phyloP scores from a whole-genome alignment of 2,329 filamentous ascomycete species.

The Talaromyces albobiverticillius region DNA sequence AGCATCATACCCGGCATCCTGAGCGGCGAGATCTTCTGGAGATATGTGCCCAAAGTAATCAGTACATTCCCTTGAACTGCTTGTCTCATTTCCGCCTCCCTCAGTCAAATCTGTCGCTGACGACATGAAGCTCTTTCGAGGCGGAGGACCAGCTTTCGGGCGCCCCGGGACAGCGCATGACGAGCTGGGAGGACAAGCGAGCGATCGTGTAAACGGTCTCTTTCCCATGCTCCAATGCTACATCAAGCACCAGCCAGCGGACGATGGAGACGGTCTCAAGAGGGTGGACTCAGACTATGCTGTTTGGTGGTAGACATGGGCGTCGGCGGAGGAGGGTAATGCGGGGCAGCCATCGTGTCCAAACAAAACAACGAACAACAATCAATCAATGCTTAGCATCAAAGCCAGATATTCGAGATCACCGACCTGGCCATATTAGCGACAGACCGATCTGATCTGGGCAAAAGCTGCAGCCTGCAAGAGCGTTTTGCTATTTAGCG shows the following conservation, averaged over 20 bases:
- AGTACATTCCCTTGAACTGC: neutral
- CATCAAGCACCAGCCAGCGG: neutral
- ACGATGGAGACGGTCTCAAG: neutral
- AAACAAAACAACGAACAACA: neutral
- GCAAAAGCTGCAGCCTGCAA: neutral
- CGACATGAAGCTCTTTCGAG: constrained; percentile 3
- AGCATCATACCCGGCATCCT: constrained; percentile 30
- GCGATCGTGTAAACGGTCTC: constrained; percentile 7
- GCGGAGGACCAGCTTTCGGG: constrained; percentile 11
- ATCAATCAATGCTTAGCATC: too few relatives aligned
- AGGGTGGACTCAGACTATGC: neutral
- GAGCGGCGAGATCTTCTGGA: constrained; percentile 24
- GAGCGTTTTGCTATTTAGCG: constrained; percentile 1
- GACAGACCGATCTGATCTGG: neutral
- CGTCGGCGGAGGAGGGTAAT: constrained; percentile 9
- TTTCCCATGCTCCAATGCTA: constrained; percentile 12
- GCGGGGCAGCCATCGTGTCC: constrained; percentile 14
- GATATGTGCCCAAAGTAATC: constrained; percentile 18
- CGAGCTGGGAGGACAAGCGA: constrained; percentile 4
- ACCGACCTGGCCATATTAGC: neutral
- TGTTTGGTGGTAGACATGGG: neutral
- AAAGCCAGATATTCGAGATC: neutral
- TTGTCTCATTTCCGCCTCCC: neutral
- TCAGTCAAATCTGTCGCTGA: constrained; percentile 3
- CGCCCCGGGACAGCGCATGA: constrained; percentile 7